Evolutionary conservation across 2,329 filamentous ascomycete genomes (phyloP).

Genomic region (Cercospora sojina): DNA sequence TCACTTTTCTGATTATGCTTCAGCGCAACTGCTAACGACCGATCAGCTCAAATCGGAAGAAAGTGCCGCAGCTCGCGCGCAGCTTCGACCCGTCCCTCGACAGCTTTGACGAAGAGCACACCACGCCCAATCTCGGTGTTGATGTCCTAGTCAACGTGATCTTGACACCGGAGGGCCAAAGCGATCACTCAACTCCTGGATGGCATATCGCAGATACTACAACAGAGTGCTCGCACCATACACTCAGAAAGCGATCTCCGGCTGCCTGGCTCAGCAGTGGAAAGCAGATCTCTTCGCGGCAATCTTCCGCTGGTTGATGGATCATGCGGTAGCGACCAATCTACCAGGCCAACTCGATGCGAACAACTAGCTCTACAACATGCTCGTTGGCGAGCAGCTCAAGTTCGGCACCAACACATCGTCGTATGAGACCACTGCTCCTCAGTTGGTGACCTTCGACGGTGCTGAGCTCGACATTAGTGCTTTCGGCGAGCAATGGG

Average conservation of each 20-base stretch:
- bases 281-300: conserved; percentile 46
- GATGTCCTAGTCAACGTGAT: conserved; percentile 19
- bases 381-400: conserved; percentile 49
- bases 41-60: conserved; percentile 8
- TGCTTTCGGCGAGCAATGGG: neutral
- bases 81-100: conserved; percentile 14
- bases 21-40: conserved; percentile 8
- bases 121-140: conserved; percentile 20
- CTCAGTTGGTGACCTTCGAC: conserved; percentile 18
- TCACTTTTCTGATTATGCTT: neutral
- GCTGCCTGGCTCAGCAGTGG: conserved; percentile 53
- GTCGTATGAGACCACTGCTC: conserved; percentile 21
- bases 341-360: neutral
- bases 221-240: conserved; percentile 19
- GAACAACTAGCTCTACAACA: conserved; percentile 28
- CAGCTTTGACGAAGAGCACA: conserved; percentile 18
- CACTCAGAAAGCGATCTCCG: conserved; percentile 54
- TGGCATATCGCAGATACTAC: conserved; percentile 24
- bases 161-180: conserved; percentile 12
- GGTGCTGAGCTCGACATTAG: neutral
- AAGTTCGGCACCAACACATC: conserved; percentile 39
- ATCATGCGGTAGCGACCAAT: neutral
- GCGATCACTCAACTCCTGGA: conserved; percentile 22
- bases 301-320: neutral
- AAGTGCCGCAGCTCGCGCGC: conserved; percentile 11